Conservation (phyloP, 2,329 filamentous ascomycete genomes). For the Alternaria longipes region DNA sequence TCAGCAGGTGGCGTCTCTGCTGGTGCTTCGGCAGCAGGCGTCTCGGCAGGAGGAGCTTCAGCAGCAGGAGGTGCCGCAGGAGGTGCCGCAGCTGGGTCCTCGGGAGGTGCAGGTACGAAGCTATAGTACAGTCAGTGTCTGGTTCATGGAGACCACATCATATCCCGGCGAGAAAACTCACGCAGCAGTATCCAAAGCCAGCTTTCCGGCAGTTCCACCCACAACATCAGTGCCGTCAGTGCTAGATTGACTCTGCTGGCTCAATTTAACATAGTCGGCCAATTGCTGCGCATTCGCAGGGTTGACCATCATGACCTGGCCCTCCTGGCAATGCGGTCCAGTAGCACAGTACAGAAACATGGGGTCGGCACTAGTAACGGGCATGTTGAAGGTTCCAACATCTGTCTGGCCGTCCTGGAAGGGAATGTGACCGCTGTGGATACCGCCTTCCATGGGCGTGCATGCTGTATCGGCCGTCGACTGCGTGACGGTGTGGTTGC, state of each 20-base stretch:
- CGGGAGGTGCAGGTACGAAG: constrained; percentile 35
- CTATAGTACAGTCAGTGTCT: constrained; percentile 13
- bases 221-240: constrained; percentile 33
- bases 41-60: not conserved
- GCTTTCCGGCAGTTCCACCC: constrained; percentile 33
- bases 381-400: constrained; percentile 46
- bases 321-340: constrained; percentile 42
- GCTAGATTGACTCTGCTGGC: constrained; percentile 33
- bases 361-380: constrained; percentile 37
- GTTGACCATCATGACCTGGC: constrained; percentile 43
- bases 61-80: constrained; percentile 12
- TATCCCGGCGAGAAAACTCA: constrained; percentile 17
- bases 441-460: constrained; percentile 37
- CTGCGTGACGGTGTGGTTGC: constrained; percentile 47
- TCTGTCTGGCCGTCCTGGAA: constrained; percentile 41
- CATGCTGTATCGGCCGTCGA: constrained; percentile 37
- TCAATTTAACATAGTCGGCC: constrained; percentile 38
- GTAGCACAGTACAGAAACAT: constrained; percentile 47
- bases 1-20: not conserved
- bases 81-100: constrained; percentile 27
- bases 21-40: constrained; percentile 13
- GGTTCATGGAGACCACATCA: not conserved
- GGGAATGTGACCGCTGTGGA: constrained; percentile 44
- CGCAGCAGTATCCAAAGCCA: constrained; percentile 38
- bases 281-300: constrained; percentile 35